Conservation (phyloP, 495 filamentous ascomycete species). For the Glutinoglossum americanum region DNA sequence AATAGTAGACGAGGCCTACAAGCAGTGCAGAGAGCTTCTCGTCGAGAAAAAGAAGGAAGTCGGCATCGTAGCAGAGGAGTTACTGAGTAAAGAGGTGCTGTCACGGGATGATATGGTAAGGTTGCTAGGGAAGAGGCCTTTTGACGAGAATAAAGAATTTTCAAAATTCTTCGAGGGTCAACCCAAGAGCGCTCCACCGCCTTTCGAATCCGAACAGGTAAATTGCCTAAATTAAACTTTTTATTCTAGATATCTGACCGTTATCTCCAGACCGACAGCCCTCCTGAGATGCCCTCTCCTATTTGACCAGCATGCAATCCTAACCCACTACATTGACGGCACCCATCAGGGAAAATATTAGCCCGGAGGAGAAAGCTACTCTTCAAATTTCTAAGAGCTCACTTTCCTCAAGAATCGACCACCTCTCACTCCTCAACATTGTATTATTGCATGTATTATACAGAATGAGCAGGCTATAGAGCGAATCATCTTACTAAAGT, state of each 20-base stretch:
- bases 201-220: conserved; percentile 27
- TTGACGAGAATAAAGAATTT: conserved; percentile 70
- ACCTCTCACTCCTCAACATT: not conserved
- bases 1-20: conserved; percentile 80
- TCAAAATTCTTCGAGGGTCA: conserved; percentile 67
- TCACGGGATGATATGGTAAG: conserved; percentile 77
- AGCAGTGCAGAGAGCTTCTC: conserved; percentile 67
- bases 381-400: not conserved
- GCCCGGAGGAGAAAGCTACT: not conserved
- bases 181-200: conserved; percentile 33
- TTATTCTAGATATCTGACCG: not conserved
- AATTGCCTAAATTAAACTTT: conserved; percentile 7
- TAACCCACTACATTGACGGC: not conserved
- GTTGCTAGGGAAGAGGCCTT: conserved; percentile 62
- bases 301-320: not conserved
- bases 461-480: not conserved
- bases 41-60: conserved; percentile 71
- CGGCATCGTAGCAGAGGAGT: conserved; percentile 77
- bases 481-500: not conserved
- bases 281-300: conserved; percentile 3
- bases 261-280: not conserved
- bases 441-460: not conserved
- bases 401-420: not conserved
- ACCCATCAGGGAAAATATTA: not conserved
- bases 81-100: conserved; percentile 78